A percentile compares a stretch with the other conserved stretches of the same genome.
Conservation (phyloP, 2,329 filamentous ascomycete genomes). For the Penicillium sp. region DNA sequence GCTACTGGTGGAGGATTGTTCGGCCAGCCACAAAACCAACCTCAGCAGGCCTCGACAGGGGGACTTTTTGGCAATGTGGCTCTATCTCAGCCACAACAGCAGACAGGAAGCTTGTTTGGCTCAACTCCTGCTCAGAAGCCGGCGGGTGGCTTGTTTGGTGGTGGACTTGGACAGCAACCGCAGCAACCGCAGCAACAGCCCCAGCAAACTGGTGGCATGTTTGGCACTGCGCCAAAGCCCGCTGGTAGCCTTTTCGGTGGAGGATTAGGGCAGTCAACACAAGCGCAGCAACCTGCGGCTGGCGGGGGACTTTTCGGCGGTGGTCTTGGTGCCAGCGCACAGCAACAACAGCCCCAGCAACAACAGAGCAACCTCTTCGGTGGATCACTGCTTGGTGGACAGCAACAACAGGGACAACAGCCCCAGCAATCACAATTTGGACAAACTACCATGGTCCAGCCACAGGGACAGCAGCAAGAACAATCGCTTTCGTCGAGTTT, state of each 20-base stretch:
- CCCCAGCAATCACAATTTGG: conserved; percentile 43
- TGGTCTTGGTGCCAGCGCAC: conserved; percentile 3
- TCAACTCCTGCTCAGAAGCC: conserved; percentile 22
- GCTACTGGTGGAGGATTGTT: conserved; percentile 35
- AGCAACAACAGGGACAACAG: conserved; percentile 24
- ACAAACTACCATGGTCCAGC: conserved; percentile 40
- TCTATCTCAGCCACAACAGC: conserved; percentile 26
- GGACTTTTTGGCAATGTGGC: conserved; percentile 26
- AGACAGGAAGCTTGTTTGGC: conserved; percentile 32
- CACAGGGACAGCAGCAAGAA: conserved; percentile 24
- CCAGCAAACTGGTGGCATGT: conserved; percentile 34
- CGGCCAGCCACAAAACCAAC: conserved; percentile 19
- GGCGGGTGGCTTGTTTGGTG: conserved; percentile 41
- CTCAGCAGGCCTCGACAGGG: conserved; percentile 21
- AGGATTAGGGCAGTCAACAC: conserved; percentile 25
- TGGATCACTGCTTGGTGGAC: conserved; percentile 3
- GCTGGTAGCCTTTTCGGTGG: conserved; percentile 30
- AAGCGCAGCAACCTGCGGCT: conserved; percentile 14
- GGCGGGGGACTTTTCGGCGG: background rate
- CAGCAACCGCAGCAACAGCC: conserved; percentile 21
- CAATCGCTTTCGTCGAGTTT: conserved; percentile 38
- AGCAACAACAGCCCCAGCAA: conserved; percentile 28
- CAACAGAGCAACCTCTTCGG: conserved; percentile 22
- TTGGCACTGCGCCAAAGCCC: conserved; percentile 15
- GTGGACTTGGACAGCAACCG: conserved; percentile 4